Conservation (phyloP, 345 rosid species). For the Turritis glabra region DNA sequence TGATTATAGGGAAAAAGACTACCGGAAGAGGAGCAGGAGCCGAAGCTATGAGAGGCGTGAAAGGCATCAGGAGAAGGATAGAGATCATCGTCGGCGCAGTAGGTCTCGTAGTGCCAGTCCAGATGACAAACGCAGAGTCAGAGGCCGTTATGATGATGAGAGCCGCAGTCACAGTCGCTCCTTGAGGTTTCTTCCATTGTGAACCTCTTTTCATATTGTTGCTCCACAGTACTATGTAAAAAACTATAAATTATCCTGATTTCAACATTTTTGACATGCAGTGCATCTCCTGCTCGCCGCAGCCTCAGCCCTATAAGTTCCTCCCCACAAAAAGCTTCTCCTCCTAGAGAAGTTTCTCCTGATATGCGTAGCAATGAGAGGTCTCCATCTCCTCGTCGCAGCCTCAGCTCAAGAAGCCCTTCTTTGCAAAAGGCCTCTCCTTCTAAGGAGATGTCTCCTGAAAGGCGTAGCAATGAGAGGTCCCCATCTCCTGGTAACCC, state of each 20-base stretch:
- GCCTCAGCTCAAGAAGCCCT: conserved; percentile 47
- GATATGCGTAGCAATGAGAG: conserved; percentile 43
- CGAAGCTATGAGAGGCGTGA: conserved; percentile 54
- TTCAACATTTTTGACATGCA: conserved; percentile 20
- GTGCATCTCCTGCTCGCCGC: conserved; percentile 54
- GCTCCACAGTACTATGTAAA: background rate
- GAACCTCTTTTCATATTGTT: background rate
- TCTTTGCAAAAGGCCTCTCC: conserved; percentile 43
- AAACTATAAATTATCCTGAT: conserved; percentile 14
- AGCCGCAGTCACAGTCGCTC: conserved; percentile 54
- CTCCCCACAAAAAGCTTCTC: conserved; percentile 44
- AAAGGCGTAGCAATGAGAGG: conserved; percentile 40
- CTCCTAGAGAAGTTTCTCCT: conserved; percentile 45
- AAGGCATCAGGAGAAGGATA: conserved; percentile 52
- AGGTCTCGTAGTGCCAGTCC: conserved; percentile 66
- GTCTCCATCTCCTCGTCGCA: conserved; percentile 49
- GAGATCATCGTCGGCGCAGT: conserved; percentile 52
- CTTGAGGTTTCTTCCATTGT: conserved; percentile 43
- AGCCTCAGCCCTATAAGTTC: conserved; percentile 49
- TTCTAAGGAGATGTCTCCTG: conserved; percentile 45
- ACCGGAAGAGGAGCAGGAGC: conserved; percentile 53
- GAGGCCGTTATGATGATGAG: conserved; percentile 55
- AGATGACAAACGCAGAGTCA: conserved; percentile 50
- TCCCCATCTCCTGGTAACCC: conserved; percentile 52
- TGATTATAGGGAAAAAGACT: conserved; percentile 47